phyloP scores from a whole-genome alignment of 2,329 filamentous ascomycete genomes.

The Fusarium heterosporum region DNA sequence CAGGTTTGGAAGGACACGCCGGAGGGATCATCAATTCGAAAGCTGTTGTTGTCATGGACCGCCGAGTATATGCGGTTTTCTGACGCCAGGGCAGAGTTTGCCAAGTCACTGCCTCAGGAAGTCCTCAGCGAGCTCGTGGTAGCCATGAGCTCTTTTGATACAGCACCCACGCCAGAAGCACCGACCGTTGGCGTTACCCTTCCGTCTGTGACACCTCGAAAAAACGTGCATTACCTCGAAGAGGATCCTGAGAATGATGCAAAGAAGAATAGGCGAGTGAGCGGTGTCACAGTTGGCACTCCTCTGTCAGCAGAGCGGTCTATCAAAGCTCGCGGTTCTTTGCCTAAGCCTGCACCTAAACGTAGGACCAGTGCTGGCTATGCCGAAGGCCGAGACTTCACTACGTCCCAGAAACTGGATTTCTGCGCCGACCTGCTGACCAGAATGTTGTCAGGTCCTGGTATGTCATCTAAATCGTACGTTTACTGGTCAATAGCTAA shows the following conservation, averaged over 20 bases:
- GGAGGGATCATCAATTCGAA: constrained; percentile 68
- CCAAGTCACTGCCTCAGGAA: constrained; percentile 70
- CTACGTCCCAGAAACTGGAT: constrained; percentile 61
- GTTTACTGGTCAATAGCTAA: constrained; percentile 2
- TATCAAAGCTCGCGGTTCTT: constrained; percentile 48
- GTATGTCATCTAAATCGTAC: constrained; percentile 50
- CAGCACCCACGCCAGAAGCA: constrained; percentile 50
- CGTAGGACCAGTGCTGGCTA: constrained; percentile 51
- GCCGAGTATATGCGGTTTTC: constrained; percentile 72
- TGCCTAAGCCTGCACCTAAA: constrained; percentile 52
- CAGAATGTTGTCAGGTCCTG: constrained; percentile 72
- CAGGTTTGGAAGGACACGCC: constrained; percentile 72
- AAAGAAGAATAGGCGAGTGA: constrained; percentile 59
- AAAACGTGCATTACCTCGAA: constrained; percentile 64
- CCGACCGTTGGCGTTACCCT: constrained; percentile 26
- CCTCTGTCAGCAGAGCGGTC: constrained; percentile 38
- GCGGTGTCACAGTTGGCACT: constrained; percentile 33
- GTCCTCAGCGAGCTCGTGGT: constrained; percentile 72
- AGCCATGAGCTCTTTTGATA: constrained; percentile 68
- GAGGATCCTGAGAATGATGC: constrained; percentile 56
- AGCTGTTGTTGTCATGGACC: constrained; percentile 70
- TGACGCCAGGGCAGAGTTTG: constrained; percentile 67
- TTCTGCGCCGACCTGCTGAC: constrained; percentile 69
- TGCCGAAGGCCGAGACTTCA: constrained; percentile 50
- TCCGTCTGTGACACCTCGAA: constrained; percentile 49